These are phyloP conservation scores for Cyberlindnera nakhonratchasimensis DNA, from an alignment of 805 yeast genomes.

Conservation along the genomic window DNA sequence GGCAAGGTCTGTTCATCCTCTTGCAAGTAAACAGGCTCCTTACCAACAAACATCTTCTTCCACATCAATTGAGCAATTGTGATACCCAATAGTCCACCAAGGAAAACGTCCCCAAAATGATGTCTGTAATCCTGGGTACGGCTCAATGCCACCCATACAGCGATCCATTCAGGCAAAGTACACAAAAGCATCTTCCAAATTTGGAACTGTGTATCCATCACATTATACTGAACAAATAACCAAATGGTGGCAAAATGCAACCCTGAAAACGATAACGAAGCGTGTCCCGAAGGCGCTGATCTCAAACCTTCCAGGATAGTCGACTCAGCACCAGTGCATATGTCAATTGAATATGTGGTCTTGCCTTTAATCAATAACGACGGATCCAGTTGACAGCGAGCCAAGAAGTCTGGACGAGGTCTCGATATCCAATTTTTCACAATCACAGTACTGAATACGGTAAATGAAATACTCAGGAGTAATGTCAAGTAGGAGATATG, in stretches of 20 bases:
- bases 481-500: conserved; percentile 17
- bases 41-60: conserved; percentile 21
- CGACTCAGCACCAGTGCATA: conserved; percentile 48
- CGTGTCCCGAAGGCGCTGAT: conserved; percentile 80
- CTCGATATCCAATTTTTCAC: conserved; percentile 82
- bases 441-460: conserved; percentile 29
- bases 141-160: conserved; percentile 72
- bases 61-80: conserved; percentile 14
- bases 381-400: conserved; percentile 73
- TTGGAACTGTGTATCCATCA: conserved; percentile 34
- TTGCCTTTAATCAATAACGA: conserved; percentile 20
- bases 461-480: conserved; percentile 12
- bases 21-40: conserved; percentile 19
- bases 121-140: conserved; percentile 92
- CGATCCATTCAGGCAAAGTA: conserved; percentile 58
- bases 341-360: conserved; percentile 36
- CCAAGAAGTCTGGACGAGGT: conserved; percentile 86
- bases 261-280: conserved; percentile 65
- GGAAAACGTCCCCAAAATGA: conserved; percentile 76
- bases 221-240: conserved; percentile 36
- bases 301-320: conserved; percentile 65
- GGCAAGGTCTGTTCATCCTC: conserved; percentile 14
- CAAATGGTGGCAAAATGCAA: conserved; percentile 58
- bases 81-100: conserved; percentile 70
- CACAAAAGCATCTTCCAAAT: conserved; percentile 55